Evolutionary conservation across 768 basidiomycete species (phyloP).

Genomic region (Pleurotus citrinopileatus): DNA sequence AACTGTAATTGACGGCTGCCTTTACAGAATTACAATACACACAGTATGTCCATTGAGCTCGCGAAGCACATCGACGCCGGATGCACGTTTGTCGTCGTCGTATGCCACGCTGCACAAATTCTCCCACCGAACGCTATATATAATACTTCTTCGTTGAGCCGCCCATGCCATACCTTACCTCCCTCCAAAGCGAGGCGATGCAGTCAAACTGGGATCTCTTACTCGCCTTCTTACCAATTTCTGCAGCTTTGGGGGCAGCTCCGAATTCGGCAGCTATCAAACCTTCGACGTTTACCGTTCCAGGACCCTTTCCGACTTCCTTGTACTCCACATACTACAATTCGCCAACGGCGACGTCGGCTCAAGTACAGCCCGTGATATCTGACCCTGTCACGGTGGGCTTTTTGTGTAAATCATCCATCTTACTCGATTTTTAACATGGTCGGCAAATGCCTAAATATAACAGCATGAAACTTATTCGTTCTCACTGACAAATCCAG

Average conservation of each 20-base stretch:
- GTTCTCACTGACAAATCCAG: slow-evolving; percentile 59
- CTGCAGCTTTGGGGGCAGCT: not conserved
- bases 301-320: slow-evolving; percentile 65
- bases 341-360: slow-evolving; percentile 66
- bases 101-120: not conserved
- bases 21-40: not conserved
- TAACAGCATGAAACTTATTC: slow-evolving; percentile 57
- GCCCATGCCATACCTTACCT: not conserved
- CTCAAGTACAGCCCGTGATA: slow-evolving; percentile 75
- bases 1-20: no score
- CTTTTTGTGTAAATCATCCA: slow-evolving; percentile 13
- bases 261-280: slow-evolving; percentile 14
- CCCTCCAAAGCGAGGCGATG: not conserved
- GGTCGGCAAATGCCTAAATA: slow-evolving; percentile 2
- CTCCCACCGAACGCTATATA: not conserved
- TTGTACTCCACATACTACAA: slow-evolving; percentile 68
- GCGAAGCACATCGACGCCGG: not conserved
- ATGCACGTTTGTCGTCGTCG: not conserved
- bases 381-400: slow-evolving; percentile 66
- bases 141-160: not conserved
- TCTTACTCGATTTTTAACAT: not conserved
- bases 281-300: slow-evolving; percentile 51
- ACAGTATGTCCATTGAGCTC: not conserved
- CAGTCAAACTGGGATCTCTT: not conserved
- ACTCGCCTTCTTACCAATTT: not conserved